Evolutionary conservation across 805 yeast genomes (phyloP).

Genomic region (Teunomyces gatunensis): DNA sequence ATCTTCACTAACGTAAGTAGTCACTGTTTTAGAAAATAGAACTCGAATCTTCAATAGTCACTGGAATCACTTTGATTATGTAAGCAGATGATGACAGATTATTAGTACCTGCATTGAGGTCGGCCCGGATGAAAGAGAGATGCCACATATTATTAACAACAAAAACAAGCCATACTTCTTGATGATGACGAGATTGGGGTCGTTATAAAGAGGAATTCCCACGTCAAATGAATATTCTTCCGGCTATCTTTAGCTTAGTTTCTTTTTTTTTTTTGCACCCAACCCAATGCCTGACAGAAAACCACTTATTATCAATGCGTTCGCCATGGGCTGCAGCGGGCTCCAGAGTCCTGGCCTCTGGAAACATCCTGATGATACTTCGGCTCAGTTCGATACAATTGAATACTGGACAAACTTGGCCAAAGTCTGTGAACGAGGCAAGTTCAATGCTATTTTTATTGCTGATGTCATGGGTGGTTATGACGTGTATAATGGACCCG

Average conservation of each 20-base stretch:
- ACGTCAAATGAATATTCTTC: neutral
- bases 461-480: slow-evolving; percentile 43
- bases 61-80: neutral
- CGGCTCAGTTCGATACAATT: slow-evolving; percentile 23
- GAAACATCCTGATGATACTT: slow-evolving; percentile 38
- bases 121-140: neutral
- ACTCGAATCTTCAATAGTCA: too few species aligned
- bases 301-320: slow-evolving; percentile 36
- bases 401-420: slow-evolving; percentile 40
- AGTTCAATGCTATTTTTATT: slow-evolving; percentile 36
- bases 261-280: slow-evolving; percentile 2
- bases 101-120: neutral
- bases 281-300: slow-evolving; percentile 8
- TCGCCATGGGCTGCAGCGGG: slow-evolving; percentile 30
- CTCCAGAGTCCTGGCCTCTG: slow-evolving; percentile 28
- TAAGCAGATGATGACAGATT: neutral
- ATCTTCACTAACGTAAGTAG: too few species aligned
- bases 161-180: neutral
- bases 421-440: slow-evolving; percentile 36
- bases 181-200: neutral
- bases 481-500: slow-evolving; percentile 42
- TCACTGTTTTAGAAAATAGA: too few species aligned
- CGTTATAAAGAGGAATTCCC: neutral
- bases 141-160: neutral
- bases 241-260: neutral